Percentiles rank a stretch among this genome's conserved stretches.
Conservation (phyloP, 495 filamentous ascomycete species). For the Bryoglossum gracile region DNA sequence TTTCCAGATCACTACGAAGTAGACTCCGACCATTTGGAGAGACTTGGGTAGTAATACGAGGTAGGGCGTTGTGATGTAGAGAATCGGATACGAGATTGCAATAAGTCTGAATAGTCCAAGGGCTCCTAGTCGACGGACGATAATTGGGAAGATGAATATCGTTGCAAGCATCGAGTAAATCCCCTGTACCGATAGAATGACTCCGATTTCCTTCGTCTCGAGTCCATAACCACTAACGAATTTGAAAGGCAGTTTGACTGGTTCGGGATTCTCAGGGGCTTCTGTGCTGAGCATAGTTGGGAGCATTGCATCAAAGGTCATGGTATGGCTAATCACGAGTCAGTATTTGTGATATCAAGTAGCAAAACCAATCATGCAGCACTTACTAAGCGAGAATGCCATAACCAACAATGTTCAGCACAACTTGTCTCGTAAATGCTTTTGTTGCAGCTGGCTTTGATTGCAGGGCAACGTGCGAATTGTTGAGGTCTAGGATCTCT, state of each 20-base stretch:
- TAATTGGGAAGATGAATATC: conserved; percentile 70
- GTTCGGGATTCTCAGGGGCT: conserved; percentile 37
- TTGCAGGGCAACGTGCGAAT: neutral
- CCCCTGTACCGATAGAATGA: conserved; percentile 85
- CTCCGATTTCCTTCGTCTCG: conserved; percentile 72
- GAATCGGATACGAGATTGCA: conserved; percentile 73
- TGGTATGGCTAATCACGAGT: conserved; percentile 51
- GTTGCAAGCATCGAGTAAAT: conserved; percentile 80
- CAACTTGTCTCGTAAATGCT: conserved; percentile 73
- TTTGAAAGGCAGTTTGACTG: conserved; percentile 62
- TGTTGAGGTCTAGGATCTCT: conserved; percentile 19
- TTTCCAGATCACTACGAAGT: conserved; percentile 73
- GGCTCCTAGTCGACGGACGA: conserved; percentile 64
- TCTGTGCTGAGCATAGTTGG: conserved; percentile 84
- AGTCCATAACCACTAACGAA: conserved; percentile 84
- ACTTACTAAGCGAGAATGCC: conserved; percentile 95
- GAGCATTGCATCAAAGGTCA: conserved; percentile 89
- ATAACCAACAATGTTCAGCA: conserved; percentile 78
- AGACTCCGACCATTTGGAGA: conserved; percentile 65
- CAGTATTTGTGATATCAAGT: conserved; percentile 7
- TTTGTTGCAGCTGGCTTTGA: conserved; percentile 30
- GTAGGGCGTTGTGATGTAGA: conserved; percentile 85
- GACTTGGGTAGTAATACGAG: conserved; percentile 69
- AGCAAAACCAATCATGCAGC: neutral
- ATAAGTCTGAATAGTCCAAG: conserved; percentile 74